Evolutionary conservation across 1,284 basidiomycete species (phyloP).

Genomic region (Cryptococcus amylolentus): DNA sequence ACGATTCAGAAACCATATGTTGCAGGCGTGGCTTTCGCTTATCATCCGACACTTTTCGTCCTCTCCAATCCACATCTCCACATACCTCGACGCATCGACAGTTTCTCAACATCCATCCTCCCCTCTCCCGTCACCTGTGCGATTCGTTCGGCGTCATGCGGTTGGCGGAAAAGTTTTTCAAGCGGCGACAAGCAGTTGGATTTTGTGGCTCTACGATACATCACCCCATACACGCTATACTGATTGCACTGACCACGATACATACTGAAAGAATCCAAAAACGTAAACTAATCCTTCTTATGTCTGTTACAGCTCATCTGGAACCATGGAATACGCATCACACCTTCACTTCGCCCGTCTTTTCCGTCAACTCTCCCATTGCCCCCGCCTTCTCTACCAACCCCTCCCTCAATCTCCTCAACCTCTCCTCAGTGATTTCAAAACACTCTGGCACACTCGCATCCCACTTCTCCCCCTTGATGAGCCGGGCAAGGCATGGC

Average conservation of each 20-base stretch:
- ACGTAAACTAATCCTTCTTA: too few species aligned
- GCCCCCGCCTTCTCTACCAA: neutral
- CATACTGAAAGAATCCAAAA: neutral
- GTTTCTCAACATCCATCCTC: too few species aligned
- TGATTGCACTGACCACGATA: neutral
- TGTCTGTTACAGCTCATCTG: too few species aligned
- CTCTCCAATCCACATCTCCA: neutral
- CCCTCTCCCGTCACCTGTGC: too few species aligned
- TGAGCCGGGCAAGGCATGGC: slow-evolving; percentile 32
- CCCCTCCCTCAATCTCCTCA: slow-evolving; percentile 20
- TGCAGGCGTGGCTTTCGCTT: neutral
- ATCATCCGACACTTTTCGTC: neutral
- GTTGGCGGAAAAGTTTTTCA: too few species aligned
- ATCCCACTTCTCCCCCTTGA: slow-evolving; percentile 33
- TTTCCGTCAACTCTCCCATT: neutral
- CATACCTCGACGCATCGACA: neutral
- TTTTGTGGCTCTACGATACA: too few species aligned
- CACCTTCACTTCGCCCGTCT: neutral
- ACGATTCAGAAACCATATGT: slow-evolving; percentile 10
- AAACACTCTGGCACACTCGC: slow-evolving; percentile 33
- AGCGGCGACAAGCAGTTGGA: too few species aligned
- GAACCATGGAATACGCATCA: neutral
- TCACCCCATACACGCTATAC: too few species aligned
- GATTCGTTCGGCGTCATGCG: too few species aligned
- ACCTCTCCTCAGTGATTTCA: slow-evolving; percentile 26